Conservation (phyloP, 371 early-diverging fungal genomes). For the Furculomyces boomerangus region DNA sequence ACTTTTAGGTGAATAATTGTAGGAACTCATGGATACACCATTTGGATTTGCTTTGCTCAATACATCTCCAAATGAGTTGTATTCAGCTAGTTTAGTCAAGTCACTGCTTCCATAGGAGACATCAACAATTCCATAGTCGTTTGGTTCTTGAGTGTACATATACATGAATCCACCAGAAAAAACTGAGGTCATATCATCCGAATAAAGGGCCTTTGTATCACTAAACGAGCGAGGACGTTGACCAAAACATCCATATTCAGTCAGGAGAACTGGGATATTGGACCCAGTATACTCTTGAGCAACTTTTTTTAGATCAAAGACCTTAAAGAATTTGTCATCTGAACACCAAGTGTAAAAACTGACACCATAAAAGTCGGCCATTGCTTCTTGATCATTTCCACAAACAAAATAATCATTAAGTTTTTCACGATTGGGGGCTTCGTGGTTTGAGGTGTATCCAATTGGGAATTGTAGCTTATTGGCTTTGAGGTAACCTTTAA, state of each 20-base stretch:
- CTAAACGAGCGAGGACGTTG: conserved; percentile 7
- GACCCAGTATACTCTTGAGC: background rate
- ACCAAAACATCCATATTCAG: conserved; percentile 11
- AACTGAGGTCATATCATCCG: conserved; percentile 34
- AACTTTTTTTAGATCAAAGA: conserved; percentile 4
- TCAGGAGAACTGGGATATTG: conserved; percentile 9
- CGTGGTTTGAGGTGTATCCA: conserved; percentile 53
- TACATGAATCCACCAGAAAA: conserved; percentile 56
- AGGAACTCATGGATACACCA: background rate
- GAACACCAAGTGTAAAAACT: conserved; percentile 12
- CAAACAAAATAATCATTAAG: conserved; percentile 43
- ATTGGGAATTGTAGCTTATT: conserved; percentile 31
- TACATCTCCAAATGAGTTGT: conserved; percentile 5
- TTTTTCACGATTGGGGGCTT: conserved; percentile 33
- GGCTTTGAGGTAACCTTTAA: conserved; percentile 29
- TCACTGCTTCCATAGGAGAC: conserved; percentile 3
- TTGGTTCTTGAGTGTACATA: conserved; percentile 42
- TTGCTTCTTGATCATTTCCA: conserved; percentile 27
- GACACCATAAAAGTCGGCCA: conserved; percentile 41
- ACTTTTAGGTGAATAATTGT: conserved; percentile 19
- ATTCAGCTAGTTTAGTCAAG: conserved; percentile 3
- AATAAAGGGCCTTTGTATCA: conserved; percentile 29
- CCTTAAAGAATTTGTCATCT: background rate
- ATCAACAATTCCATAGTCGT: conserved; percentile 46
- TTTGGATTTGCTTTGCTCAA: background rate